Base-by-base conservation (phyloP, 306 rosid species). In the Acacia crassicarpa region DNA sequence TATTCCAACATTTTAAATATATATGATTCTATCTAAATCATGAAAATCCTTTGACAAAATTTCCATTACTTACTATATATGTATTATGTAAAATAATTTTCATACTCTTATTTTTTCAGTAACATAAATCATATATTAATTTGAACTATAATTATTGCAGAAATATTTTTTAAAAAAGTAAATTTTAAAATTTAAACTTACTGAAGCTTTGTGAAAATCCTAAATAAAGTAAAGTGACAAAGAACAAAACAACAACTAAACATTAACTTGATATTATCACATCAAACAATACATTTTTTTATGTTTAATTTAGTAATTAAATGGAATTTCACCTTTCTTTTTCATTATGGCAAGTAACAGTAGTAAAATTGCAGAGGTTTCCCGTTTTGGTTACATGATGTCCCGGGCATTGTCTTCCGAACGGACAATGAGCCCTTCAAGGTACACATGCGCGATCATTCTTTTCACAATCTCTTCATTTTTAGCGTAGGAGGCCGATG, bases 311-410 rank as follows among this genome's bases (percentile, higher is more conserved):
- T 33, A 66, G 45, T 16, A 35, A 15, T 13, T 16, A 33, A 33
- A 66, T 32, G 15, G 0, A 17, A 16, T 66, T 17, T 25, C 45
- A 66, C 44, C 20, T 16, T 33, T 66, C 13, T 33, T 38, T 38
- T 67, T 67, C 25, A 35, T 20, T 17, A 19, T 32, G 20, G 74
- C 17, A 72, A 53, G 1, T 72, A 4, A 53, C 56, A 76, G 5
- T 51, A 16, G 22, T 75, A 7, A 80, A 76, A 16, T 80, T 83
- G 74, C 63, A 93, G 98, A 32, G 99, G 99, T 38, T 81, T 95
- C 13, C 98, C 99, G 12, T 86, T 95, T 84, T 95, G 99, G 99
- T 79, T 95, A 72, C 97, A 89, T 72, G 92, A 91, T 58, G 83
- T 93, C 61, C 95, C 98, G 3, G 90, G 78, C 72, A 91, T 93